These are phyloP conservation scores for Alternaria sp. DNA, from an alignment of 2,329 filamentous ascomycete genomes.

Conservation along the genomic window DNA sequence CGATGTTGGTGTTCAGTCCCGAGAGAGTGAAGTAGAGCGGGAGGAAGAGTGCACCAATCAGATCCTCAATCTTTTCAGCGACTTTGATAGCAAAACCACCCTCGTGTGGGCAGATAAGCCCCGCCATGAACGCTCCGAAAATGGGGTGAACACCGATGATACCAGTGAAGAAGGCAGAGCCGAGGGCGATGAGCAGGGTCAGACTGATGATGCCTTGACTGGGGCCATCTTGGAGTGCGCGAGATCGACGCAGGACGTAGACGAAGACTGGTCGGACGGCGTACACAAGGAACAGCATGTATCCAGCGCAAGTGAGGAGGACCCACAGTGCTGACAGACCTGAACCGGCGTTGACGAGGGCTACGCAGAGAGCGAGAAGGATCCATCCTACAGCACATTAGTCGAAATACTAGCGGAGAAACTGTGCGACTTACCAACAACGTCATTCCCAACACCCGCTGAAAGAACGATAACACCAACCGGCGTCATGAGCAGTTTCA, in stretches of 20 bases:
- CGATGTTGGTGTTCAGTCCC: conserved; percentile 85
- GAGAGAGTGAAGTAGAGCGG: conserved; percentile 94
- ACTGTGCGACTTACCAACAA: conserved; percentile 59
- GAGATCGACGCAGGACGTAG: conserved; percentile 74
- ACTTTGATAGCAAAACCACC: conserved; percentile 89
- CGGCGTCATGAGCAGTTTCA: conserved; percentile 81
- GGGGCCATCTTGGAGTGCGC: conserved; percentile 85
- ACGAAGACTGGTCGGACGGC: conserved; percentile 76
- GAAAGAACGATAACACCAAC: conserved; percentile 90
- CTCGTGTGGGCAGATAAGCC: conserved; percentile 88
- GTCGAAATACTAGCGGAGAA: neutral
- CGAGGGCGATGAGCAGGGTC: conserved; percentile 78
- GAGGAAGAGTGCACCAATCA: conserved; percentile 81
- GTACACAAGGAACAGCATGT: conserved; percentile 76
- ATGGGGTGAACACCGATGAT: conserved; percentile 94
- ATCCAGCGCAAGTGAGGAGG: conserved; percentile 76
- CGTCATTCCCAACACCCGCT: conserved; percentile 91
- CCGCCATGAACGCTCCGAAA: conserved; percentile 90
- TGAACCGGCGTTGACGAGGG: conserved; percentile 84
- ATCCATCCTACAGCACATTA: conserved; percentile 70
- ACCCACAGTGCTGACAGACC: conserved; percentile 87
- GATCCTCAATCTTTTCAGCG: conserved; percentile 92
- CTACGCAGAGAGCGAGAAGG: conserved; percentile 88
- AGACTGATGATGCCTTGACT: conserved; percentile 83
- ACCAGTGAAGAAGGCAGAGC: conserved; percentile 84